Percentiles rank a stretch among this genome's conserved stretches.
These are phyloP conservation scores for Lepidium didymum DNA, from an alignment of 345 rosid genomes.

Conservation along the genomic window DNA sequence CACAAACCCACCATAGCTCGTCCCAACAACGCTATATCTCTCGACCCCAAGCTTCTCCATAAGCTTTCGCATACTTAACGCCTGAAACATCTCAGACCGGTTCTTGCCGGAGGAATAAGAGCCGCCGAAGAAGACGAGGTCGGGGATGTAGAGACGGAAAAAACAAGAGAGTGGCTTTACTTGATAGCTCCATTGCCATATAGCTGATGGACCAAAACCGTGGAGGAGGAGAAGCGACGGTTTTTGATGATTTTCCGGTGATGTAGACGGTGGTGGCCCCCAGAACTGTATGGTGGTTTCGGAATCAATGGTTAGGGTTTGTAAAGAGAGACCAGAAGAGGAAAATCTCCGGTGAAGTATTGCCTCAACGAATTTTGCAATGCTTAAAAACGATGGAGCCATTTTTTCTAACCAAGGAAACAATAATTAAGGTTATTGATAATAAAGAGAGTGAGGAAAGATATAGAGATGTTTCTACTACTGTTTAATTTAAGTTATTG, in stretches of 20 bases:
- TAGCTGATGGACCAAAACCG: conserved; percentile 74
- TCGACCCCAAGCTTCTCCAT: conserved; percentile 42
- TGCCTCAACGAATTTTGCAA: conserved; percentile 39
- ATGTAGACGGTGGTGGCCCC: conserved; percentile 38
- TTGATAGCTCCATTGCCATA: conserved; percentile 77
- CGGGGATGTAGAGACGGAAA: conserved; percentile 65
- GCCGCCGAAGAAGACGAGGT: conserved; percentile 69
- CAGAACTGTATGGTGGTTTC: conserved; percentile 67
- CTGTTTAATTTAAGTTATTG: neutral
- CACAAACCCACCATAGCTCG: conserved; percentile 90
- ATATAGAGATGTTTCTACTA: neutral
- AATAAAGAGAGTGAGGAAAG: neutral
- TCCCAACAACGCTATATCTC: conserved; percentile 53
- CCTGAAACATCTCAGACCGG: conserved; percentile 72
- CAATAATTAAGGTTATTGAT: neutral
- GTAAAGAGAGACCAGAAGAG: conserved; percentile 50
- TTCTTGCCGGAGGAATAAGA: conserved; percentile 28
- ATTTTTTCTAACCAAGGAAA: conserved; percentile 6
- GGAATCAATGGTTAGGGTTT: conserved; percentile 34
- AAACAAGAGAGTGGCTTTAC: conserved; percentile 39
- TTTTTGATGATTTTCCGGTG: conserved; percentile 9
- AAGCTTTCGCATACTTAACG: conserved; percentile 41
- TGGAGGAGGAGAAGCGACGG: conserved; percentile 61
- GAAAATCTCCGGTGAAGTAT: conserved; percentile 60
- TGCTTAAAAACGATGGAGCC: conserved; percentile 51